Base-by-base conservation (phyloP, 2,329 filamentous ascomycete species). In the Exophiala sp. region DNA sequence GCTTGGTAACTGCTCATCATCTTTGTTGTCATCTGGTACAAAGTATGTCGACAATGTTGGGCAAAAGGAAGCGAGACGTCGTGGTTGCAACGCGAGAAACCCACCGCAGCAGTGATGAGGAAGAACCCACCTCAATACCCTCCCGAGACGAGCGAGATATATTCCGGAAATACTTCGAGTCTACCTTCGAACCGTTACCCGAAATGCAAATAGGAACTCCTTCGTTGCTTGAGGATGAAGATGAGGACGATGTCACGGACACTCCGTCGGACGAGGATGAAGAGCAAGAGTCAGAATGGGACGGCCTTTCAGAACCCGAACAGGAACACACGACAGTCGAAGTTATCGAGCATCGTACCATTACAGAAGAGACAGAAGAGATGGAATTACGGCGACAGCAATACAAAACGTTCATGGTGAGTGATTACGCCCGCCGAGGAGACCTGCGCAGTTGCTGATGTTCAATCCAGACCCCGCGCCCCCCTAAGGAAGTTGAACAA, bases 81-180 rank as follows among this genome's bases (percentile, higher is more conserved):
- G 55, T 63, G 32, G 61, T 66, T 52, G 59, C 43, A 9, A 18
- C 43, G 9, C 51, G 54, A 37, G 44, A 34, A 21, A 24, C 32
- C 57, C 32, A 62, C 62, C 30, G 48, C 60, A 51, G 58, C 23
- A 19, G 18, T 13, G 34, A 19, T 16, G 11, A 58, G 57, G 19
- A 44, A 21, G 50, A 24, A n/a, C 11, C 35, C 18, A n/a, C 39
- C 22, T 10, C 48, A 42, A 34, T 37, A 10, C 16, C 61, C 1
- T 66, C 70, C 34, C 72, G 79, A 57, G 77, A 82, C 51, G 76
- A 85, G 10, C 81, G 87, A 60, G 87, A 84, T 48, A 78, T 90
- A 50, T 87, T 98, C 63, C 82, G 83, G 50, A 81, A 80, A 60
- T 85, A 91, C 65, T 97, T 97, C 64, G 93, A 96, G 69, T 80